These are phyloP conservation scores for Ogataea corticis DNA, from an alignment of 805 yeast genomes.

Conservation along the genomic window DNA sequence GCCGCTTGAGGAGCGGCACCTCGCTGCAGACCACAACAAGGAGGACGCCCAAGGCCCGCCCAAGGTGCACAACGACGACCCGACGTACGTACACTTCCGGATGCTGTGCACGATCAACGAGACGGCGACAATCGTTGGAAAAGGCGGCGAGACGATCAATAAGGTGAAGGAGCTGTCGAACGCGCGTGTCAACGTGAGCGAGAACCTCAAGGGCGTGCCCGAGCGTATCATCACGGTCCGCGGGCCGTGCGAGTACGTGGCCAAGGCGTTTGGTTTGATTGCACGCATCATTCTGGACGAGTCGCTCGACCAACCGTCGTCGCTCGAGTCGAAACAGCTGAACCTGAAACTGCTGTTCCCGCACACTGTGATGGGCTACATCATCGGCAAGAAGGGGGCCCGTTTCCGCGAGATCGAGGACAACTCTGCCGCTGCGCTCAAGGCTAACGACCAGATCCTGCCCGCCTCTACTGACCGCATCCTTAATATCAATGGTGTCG, in stretches of 20 bases:
- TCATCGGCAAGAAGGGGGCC: slow-evolving; percentile 76
- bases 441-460: slow-evolving; percentile 69
- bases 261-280: slow-evolving; percentile 77
- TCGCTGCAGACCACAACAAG: slow-evolving; percentile 2
- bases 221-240: slow-evolving; percentile 74
- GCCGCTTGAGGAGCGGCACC: neutral
- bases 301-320: slow-evolving; percentile 62
- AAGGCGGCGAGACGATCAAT: slow-evolving; percentile 73
- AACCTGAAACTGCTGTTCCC: slow-evolving; percentile 68
- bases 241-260: slow-evolving; percentile 76
- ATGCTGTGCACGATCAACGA: slow-evolving; percentile 77
- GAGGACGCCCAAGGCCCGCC: slow-evolving; percentile 17
- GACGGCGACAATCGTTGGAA: slow-evolving; percentile 75
- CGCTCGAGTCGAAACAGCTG: slow-evolving; percentile 52
- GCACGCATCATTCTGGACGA: slow-evolving; percentile 67
- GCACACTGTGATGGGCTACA: slow-evolving; percentile 75
- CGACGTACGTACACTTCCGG: slow-evolving; percentile 65
- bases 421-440: slow-evolving; percentile 71
- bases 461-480: slow-evolving; percentile 79
- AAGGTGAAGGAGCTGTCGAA: slow-evolving; percentile 62
- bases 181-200: slow-evolving; percentile 70
- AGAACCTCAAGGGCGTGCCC: slow-evolving; percentile 67
- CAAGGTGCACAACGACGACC: slow-evolving; percentile 42
- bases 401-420: slow-evolving; percentile 81
- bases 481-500: slow-evolving; percentile 70